phyloP scores from a whole-genome alignment of 1,139 yeast genomes.

The Yamadazyma diddensiae region DNA sequence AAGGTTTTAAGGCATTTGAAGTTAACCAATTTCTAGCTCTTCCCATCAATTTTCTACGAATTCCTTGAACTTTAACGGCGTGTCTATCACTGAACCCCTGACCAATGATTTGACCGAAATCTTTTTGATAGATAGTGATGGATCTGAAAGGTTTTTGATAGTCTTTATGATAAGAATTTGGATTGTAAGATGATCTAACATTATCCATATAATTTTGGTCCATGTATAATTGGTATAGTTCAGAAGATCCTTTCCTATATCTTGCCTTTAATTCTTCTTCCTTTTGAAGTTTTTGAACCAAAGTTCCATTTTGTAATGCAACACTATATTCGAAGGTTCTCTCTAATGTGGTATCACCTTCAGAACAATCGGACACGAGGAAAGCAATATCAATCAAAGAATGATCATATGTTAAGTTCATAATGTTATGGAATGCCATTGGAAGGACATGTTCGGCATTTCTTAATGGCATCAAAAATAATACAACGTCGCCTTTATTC shows the following conservation, averaged over 20 bases:
- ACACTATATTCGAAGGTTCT: conserved; percentile 63
- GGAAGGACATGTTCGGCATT: conserved; percentile 81
- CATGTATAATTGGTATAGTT: conserved; percentile 68
- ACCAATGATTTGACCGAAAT: conserved; percentile 81
- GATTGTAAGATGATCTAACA: conserved; percentile 57
- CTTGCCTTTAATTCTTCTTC: conserved; percentile 32
- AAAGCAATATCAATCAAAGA: conserved; percentile 78
- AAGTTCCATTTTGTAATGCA: conserved; percentile 68
- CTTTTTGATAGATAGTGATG: conserved; percentile 73
- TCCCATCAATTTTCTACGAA: conserved; percentile 84
- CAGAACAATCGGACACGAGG: conserved; percentile 79
- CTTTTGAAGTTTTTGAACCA: conserved; percentile 46
- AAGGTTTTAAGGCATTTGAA: conserved; percentile 71
- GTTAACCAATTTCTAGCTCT: conserved; percentile 88
- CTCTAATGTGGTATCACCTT: conserved; percentile 69
- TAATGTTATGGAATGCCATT: conserved; percentile 77
- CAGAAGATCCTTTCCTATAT: conserved; percentile 48
- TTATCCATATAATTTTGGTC: conserved; percentile 58
- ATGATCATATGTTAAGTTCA: conserved; percentile 85
- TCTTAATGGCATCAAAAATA: conserved; percentile 73
- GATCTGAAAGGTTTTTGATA: conserved; percentile 72
- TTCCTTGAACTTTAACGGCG: conserved; percentile 87
- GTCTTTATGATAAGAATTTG: conserved; percentile 54
- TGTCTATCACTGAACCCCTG: conserved; percentile 90
- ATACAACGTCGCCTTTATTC: conserved; percentile 59